Evolutionary conservation across 495 filamentous ascomycete genomes (phyloP).

Genomic region (Tuber indicum): DNA sequence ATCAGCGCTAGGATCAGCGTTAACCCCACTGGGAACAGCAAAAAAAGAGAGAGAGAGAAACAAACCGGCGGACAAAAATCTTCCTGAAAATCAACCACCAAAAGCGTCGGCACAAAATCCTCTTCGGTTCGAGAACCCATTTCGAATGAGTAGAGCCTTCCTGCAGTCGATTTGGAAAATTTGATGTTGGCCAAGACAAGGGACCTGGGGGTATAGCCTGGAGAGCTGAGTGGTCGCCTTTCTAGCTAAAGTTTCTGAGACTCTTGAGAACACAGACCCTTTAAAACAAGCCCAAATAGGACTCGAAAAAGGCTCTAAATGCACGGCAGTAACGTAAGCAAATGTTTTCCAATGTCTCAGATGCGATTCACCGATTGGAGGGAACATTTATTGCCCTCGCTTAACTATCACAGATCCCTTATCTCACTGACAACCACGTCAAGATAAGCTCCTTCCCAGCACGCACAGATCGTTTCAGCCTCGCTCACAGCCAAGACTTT

Average conservation of each 20-base stretch:
- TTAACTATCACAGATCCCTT: neutral
- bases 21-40: neutral
- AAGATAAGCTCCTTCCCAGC: neutral
- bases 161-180: too few relatives aligned
- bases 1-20: neutral
- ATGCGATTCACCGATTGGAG: neutral
- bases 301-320: neutral
- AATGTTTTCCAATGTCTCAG: neutral
- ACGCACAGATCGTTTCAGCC: neutral
- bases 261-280: too few relatives aligned
- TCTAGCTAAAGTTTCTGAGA: too few relatives aligned
- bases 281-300: too few relatives aligned
- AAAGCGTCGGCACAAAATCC: conserved; percentile 53
- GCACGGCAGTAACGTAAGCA: neutral
- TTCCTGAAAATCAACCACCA: conserved; percentile 88
- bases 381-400: neutral
- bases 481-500: neutral
- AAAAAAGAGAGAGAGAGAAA: conserved; percentile 15
- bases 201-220: too few relatives aligned
- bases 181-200: too few relatives aligned
- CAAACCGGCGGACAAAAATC: conserved; percentile 91
- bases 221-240: too few relatives aligned
- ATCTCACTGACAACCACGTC: neutral
- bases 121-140: conserved; percentile 20
- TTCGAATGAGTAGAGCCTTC: neutral